Conservation (phyloP, 805 yeast genomes). For the Pichia ethanolica region DNA sequence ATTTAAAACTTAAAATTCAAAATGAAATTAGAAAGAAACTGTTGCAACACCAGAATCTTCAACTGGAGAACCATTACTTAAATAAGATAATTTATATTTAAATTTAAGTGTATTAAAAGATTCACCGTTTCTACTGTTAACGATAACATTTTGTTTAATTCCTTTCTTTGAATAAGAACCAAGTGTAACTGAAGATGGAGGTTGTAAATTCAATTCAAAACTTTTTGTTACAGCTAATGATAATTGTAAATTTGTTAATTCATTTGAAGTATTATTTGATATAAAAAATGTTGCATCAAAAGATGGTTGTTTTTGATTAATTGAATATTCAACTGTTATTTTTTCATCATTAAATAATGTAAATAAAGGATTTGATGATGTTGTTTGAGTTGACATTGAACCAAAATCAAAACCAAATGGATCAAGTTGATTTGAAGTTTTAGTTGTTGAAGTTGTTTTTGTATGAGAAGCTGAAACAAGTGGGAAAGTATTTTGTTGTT, state of each 20-base stretch:
- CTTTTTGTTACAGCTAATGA: conserved; percentile 30
- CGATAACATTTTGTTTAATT: conserved; percentile 20
- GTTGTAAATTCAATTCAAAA: conserved; percentile 22
- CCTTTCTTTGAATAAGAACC: conserved; percentile 15
- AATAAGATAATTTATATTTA: conserved; percentile 66
- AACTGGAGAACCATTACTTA: conserved; percentile 35
- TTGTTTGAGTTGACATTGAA: not conserved
- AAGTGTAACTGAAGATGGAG: conserved; percentile 20
- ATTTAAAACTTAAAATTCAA: too few relatives aligned
- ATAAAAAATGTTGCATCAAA: conserved; percentile 18
- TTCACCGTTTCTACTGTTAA: conserved; percentile 16
- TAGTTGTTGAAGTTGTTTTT: conserved; percentile 1
- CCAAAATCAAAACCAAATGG: conserved; percentile 31
- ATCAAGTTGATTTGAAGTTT: conserved; percentile 18
- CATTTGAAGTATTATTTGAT: conserved; percentile 31
- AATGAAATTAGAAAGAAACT: conserved; percentile 1
- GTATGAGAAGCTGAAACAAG: conserved; percentile 1
- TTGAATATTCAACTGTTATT: conserved; percentile 21
- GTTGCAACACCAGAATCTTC: conserved; percentile 54
- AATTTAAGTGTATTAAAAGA: conserved; percentile 38
- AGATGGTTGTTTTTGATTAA: conserved; percentile 14
- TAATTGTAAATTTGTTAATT: conserved; percentile 40
- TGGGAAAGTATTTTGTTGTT: conserved; percentile 3
- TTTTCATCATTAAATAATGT: conserved; percentile 14
- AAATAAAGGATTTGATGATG: not conserved